Percentiles rank a stretch among this genome's conserved stretches.
phyloP scores from a whole-genome alignment of 2,329 filamentous ascomycete genomes.

The Lecanosticta acicola region DNA sequence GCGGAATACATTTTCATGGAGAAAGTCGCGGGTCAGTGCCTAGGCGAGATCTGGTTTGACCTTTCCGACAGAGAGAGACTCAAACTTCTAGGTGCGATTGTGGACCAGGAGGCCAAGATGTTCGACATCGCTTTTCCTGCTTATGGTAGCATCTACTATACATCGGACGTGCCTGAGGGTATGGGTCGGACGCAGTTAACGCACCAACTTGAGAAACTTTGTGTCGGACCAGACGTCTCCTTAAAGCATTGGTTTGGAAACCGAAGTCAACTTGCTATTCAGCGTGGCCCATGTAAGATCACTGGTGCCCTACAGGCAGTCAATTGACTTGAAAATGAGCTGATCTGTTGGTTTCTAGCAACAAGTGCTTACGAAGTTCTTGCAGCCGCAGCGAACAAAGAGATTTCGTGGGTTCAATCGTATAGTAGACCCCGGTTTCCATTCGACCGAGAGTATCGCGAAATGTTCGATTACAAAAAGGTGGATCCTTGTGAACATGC shows the following conservation, averaged over 20 bases:
- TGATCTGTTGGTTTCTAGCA: slow-evolving; percentile 3
- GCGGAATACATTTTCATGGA: slow-evolving; percentile 28
- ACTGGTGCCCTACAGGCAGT: too few species aligned
- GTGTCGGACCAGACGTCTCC: slow-evolving; percentile 32
- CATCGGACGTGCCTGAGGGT: slow-evolving; percentile 21
- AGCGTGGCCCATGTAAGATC: slow-evolving; percentile 30
- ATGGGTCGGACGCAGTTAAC: background rate
- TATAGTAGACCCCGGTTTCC: slow-evolving; percentile 29
- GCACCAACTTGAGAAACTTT: slow-evolving; percentile 9
- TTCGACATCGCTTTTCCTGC: slow-evolving; percentile 29
- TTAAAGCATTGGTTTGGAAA: slow-evolving; percentile 30
- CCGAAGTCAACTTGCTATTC: slow-evolving; percentile 21
- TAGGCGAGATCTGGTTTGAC: slow-evolving; percentile 22
- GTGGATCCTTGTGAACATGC: slow-evolving; percentile 22
- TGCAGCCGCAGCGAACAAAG: slow-evolving; percentile 29
- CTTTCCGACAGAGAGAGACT: slow-evolving; percentile 23
- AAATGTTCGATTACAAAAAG: slow-evolving; percentile 25
- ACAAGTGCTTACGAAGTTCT: slow-evolving; percentile 16
- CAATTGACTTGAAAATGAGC: too few species aligned
- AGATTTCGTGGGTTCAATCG: slow-evolving; percentile 27
- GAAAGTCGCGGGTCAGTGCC: slow-evolving; percentile 11
- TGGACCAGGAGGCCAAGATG: slow-evolving; percentile 28
- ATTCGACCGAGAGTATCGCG: slow-evolving; percentile 29
- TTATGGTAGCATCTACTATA: slow-evolving; percentile 30
- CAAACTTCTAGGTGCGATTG: slow-evolving; percentile 20